Percentiles rank a stretch among this genome's conserved stretches.
phyloP scores from a whole-genome alignment of 1,284 basidiomycete species.

The Rhodotorula sp. region DNA sequence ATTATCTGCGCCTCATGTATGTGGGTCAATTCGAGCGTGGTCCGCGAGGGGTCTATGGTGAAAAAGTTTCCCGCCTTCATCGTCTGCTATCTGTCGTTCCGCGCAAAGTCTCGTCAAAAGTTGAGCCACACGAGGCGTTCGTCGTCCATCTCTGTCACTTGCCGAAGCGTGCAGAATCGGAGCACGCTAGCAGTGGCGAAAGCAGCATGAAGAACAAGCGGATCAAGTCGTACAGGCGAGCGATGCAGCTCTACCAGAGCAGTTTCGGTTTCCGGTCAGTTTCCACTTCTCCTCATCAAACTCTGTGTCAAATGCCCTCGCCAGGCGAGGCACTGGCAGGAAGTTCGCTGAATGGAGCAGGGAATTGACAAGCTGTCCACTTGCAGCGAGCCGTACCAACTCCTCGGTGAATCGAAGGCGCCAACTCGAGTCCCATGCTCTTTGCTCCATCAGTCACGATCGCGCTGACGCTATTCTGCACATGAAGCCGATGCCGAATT shows the following conservation, averaged over 20 bases:
- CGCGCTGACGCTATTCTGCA: neutral
- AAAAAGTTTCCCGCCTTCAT: neutral
- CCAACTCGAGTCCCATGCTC: neutral
- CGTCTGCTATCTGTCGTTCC: neutral
- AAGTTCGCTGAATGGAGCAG: too few relatives aligned
- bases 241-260: conserved; percentile 78
- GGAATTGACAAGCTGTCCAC: neutral
- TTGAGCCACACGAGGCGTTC: neutral
- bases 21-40: too few relatives aligned
- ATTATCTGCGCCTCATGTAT: too few relatives aligned
- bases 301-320: too few relatives aligned
- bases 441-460: neutral
- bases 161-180: too few relatives aligned
- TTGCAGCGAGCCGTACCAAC: conserved; percentile 70
- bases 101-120: neutral
- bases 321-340: too few relatives aligned
- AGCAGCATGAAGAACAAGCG: conserved; percentile 80
- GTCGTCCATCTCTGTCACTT: too few relatives aligned
- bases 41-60: neutral
- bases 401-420: conserved; percentile 62
- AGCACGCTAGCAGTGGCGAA: neutral
- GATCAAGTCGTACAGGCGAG: conserved; percentile 84
- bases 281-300: neutral
- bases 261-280: conserved; percentile 74
- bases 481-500: conserved; percentile 77